A percentile compares a stretch with the other conserved stretches of the same genome.
These are phyloP conservation scores for Peronospora belbahrii DNA, from an alignment of 352 stramenopile species.

Conservation along the genomic window DNA sequence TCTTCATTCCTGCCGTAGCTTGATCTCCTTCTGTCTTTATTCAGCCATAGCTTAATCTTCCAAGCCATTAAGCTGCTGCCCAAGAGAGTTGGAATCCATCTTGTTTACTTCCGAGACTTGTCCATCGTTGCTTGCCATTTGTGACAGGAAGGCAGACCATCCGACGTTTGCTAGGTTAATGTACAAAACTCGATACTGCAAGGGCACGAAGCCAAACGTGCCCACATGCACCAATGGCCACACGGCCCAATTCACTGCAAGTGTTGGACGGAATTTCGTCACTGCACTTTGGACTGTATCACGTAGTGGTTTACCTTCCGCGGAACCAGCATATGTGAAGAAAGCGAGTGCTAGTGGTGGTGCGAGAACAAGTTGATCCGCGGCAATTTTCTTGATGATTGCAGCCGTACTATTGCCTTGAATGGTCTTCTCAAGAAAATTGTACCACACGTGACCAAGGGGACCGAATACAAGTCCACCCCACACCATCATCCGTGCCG, in stretches of 20 bases:
- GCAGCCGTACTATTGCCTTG: conserved; percentile 14
- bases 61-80: conserved; percentile 14
- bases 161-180: conserved; percentile 39
- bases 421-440: conserved; percentile 60
- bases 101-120: conserved; percentile 4
- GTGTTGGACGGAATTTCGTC: conserved; percentile 28
- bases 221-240: conserved; percentile 37
- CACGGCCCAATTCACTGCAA: conserved; percentile 36
- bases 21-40: too few species aligned
- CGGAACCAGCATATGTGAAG: conserved; percentile 29
- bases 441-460: conserved; percentile 87
- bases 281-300: conserved; percentile 19
- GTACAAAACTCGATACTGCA: conserved; percentile 43
- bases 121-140: conserved; percentile 27
- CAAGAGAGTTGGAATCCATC: conserved; percentile 14
- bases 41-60: too few species aligned
- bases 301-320: conserved; percentile 20
- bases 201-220: conserved; percentile 38
- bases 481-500: conserved; percentile 75
- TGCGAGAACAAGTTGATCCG: conserved; percentile 33
- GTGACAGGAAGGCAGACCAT: conserved; percentile 39
- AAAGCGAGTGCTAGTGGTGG: conserved; percentile 27
- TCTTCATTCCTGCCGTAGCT: neutral
- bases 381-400: conserved; percentile 33
- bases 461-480: conserved; percentile 83